Evolutionary conservation across 495 filamentous ascomycete genomes (phyloP).

Genomic region (Neurospora africana): DNA sequence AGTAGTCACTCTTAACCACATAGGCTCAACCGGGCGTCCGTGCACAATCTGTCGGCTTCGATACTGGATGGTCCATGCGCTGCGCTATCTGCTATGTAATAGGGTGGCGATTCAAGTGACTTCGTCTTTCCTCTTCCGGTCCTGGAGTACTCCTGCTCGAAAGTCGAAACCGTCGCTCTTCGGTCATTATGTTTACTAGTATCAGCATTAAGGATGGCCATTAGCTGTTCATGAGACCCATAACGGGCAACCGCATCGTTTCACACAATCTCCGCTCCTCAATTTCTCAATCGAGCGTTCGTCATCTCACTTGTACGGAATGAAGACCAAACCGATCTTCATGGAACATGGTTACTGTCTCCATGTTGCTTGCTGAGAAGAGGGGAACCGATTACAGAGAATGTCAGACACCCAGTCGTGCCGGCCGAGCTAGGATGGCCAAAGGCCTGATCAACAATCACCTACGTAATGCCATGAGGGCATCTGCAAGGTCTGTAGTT

Average conservation of each 20-base stretch:
- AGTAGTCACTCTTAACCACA: neutral
- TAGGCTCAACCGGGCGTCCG: neutral
- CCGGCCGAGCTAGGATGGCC: neutral
- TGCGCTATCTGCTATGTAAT: neutral
- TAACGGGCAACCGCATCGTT: neutral
- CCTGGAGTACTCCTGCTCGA: neutral
- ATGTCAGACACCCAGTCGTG: neutral
- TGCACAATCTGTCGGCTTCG: neutral
- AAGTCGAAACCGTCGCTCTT: neutral
- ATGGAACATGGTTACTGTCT: neutral
- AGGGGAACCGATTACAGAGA: neutral
- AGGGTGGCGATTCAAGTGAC: neutral
- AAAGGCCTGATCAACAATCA: neutral
- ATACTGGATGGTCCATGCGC: neutral
- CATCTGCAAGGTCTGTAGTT: neutral
- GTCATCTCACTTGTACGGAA: neutral
- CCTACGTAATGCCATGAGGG: neutral
- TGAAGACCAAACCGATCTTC: neutral
- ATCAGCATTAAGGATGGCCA: neutral
- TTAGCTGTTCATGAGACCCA: neutral
- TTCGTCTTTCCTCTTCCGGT: neutral
- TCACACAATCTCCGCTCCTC: neutral
- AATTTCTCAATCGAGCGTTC: neutral
- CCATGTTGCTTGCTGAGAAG: neutral
- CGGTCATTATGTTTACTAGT: neutral